A percentile compares a stretch with the other conserved stretches of the same genome.
Conservation (phyloP, 2,329 filamentous ascomycete genomes). For the Pseudogymnoascus sp. region DNA sequence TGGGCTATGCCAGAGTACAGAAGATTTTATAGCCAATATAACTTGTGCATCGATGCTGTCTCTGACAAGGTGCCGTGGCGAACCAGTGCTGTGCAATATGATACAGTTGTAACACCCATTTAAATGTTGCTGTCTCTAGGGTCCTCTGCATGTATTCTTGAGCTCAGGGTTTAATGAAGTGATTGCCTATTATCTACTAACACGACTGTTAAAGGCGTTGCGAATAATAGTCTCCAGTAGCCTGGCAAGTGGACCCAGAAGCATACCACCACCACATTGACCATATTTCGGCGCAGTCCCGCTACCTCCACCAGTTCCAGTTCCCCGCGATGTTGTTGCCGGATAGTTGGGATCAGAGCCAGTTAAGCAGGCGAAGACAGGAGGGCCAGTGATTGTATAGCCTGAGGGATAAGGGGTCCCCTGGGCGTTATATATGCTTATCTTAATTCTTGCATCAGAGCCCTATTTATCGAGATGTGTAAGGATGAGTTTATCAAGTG, state of each 20-base stretch:
- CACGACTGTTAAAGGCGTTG: conserved; percentile 13
- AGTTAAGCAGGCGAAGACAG: conserved; percentile 24
- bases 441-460: conserved; percentile 30
- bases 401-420: conserved; percentile 31
- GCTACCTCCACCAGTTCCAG: background rate
- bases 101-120: too few relatives aligned
- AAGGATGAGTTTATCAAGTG: background rate
- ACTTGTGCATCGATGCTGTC: too few relatives aligned
- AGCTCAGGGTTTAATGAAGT: background rate
- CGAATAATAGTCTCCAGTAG: conserved; percentile 16
- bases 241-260: conserved; percentile 14
- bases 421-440: conserved; percentile 30
- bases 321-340: background rate
- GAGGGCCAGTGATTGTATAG: conserved; percentile 35
- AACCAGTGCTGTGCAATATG: too few relatives aligned
- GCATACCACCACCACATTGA: background rate
- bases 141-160: too few relatives aligned
- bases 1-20: background rate
- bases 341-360: background rate
- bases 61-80: too few relatives aligned
- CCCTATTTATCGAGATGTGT: background rate
- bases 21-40: background rate
- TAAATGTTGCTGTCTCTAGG: too few relatives aligned
- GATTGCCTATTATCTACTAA: background rate
- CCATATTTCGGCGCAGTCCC: conserved; percentile 9